phyloP scores from a whole-genome alignment of 108 stramenopile species.

The Hondaea fermentalgiana region DNA sequence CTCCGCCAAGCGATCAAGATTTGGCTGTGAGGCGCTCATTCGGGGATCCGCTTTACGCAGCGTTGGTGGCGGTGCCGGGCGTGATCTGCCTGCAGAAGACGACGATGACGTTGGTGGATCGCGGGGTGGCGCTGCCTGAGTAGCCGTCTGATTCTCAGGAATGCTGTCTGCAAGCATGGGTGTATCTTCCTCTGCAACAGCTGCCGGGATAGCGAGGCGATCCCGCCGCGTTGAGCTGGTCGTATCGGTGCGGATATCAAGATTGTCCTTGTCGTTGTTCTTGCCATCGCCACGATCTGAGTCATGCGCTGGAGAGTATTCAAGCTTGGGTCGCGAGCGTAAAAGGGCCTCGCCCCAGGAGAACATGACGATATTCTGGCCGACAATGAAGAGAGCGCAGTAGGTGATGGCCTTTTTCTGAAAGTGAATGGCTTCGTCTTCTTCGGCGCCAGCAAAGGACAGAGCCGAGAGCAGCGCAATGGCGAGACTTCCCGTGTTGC shows the following conservation, averaged over 20 bases:
- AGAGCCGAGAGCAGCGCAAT: not conserved
- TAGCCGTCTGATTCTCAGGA: no score
- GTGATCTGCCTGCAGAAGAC: no score
- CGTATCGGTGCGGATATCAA: no score
- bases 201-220: no score
- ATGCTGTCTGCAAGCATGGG: no score
- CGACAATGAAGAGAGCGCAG: not conserved
- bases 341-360: not conserved
- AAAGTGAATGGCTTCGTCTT: not conserved
- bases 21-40: not conserved
- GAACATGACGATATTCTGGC: conserved; percentile 7
- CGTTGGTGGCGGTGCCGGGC: not conserved
- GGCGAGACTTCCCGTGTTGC: not conserved
- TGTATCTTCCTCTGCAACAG: no score
- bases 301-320: no score
- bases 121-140: no score
- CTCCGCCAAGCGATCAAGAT: not conserved
- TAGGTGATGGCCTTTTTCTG: not conserved
- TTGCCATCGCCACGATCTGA: no score
- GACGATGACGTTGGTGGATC: no score
- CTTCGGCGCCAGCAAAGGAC: not conserved
- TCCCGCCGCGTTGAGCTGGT: no score
- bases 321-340: not conserved
- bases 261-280: no score
- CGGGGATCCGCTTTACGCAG: not conserved